Evolutionary conservation across 352 stramenopile genomes (phyloP).

Genomic region (Phytophthora litchii): DNA sequence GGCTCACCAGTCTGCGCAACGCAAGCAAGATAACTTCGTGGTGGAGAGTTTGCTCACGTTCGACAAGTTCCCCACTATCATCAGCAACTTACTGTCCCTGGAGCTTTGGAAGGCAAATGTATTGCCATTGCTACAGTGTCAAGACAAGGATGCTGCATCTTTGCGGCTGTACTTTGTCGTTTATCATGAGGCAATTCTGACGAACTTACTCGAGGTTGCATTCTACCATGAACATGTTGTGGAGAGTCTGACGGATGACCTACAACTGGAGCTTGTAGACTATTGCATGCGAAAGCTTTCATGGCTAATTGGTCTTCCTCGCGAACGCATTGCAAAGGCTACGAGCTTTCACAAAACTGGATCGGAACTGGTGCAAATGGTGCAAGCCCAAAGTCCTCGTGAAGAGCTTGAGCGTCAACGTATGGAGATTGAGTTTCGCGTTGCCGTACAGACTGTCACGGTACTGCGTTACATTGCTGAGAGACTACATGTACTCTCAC

Average conservation of each 20-base stretch:
- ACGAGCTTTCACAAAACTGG: conserved; percentile 81
- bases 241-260: conserved; percentile 87
- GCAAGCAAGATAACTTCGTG: conserved; percentile 93
- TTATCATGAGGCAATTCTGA: conserved; percentile 91
- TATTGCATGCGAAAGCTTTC: conserved; percentile 92
- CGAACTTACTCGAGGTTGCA: conserved; percentile 89
- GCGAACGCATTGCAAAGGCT: conserved; percentile 51
- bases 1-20: conserved; percentile 90
- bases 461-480: conserved; percentile 92
- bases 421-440: conserved; percentile 88
- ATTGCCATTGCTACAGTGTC: conserved; percentile 60
- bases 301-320: conserved; percentile 76
- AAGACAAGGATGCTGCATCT: conserved; percentile 59
- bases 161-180: conserved; percentile 93
- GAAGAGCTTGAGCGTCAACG: conserved; percentile 74
- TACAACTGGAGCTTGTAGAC: conserved; percentile 94
- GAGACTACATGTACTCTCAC: conserved; percentile 83
- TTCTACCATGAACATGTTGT: conserved; percentile 92
- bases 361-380: conserved; percentile 68
- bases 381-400: conserved; percentile 56
- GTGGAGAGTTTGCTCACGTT: conserved; percentile 93
- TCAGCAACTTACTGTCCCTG: conserved; percentile 88
- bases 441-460: conserved; percentile 87
- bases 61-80: conserved; percentile 87
- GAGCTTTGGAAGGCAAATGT: conserved; percentile 92